Conservation (phyloP, 305 asterid species). For the Fraxinus floribunda region DNA sequence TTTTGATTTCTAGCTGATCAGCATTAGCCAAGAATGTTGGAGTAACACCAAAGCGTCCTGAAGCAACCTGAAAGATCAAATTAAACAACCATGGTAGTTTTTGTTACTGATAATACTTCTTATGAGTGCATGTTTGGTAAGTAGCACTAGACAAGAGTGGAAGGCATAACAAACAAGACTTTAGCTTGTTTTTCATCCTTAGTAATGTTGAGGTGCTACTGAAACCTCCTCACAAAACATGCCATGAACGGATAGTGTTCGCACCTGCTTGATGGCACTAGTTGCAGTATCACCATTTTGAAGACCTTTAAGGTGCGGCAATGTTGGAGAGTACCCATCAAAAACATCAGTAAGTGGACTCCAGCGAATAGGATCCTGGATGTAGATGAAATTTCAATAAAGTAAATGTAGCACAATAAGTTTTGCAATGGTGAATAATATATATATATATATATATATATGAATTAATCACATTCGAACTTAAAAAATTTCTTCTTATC, state of each 20-base stretch:
- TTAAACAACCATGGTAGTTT: background rate
- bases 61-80: conserved; percentile 73
- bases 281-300: conserved; percentile 99
- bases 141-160: background rate
- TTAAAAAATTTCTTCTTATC: background rate
- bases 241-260: background rate
- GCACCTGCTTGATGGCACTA: conserved; percentile 97
- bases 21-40: conserved; percentile 98
- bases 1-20: conserved; percentile 90
- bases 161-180: background rate
- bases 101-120: background rate
- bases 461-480: background rate
- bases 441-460: background rate
- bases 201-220: background rate
- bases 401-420: conserved; percentile 14
- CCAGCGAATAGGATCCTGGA: conserved; percentile 99
- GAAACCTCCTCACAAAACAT: background rate
- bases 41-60: conserved; percentile 99
- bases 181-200: background rate
- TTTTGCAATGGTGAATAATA: conserved; percentile 4
- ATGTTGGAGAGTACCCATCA: conserved; percentile 97
- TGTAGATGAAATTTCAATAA: conserved; percentile 23
- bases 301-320: conserved; percentile 98
- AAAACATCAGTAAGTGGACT: conserved; percentile 92
- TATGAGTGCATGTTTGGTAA: conserved; percentile 1